Conservation (phyloP, 192 early-diverging fungal species). For the Podila minutissima region DNA sequence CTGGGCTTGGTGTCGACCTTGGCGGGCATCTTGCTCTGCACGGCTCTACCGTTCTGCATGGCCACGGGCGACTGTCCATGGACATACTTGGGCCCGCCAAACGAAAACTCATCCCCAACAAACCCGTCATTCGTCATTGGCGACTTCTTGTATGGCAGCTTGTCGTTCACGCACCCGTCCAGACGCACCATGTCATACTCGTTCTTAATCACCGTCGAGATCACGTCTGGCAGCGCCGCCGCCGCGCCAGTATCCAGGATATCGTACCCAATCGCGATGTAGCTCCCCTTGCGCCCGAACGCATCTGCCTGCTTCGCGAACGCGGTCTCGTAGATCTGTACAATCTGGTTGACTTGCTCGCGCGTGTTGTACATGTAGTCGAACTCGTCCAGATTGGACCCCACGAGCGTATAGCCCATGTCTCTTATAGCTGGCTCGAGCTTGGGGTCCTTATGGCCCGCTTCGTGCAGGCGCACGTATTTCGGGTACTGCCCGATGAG, state of each 20-base stretch:
- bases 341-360: conserved; percentile 54
- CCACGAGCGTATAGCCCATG: conserved; percentile 57
- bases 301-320: conserved; percentile 58
- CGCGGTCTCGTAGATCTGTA: conserved; percentile 46
- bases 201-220: conserved; percentile 50
- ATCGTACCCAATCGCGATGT: conserved; percentile 59
- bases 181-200: conserved; percentile 63
- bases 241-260: conserved; percentile 60
- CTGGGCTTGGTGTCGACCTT: conserved; percentile 8
- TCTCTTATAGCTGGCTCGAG: conserved; percentile 53
- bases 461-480: conserved; percentile 59
- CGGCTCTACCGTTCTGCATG: conserved; percentile 39
- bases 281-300: conserved; percentile 57
- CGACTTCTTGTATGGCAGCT: conserved; percentile 54
- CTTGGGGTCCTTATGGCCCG: conserved; percentile 50
- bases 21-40: conserved; percentile 35
- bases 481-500: conserved; percentile 62
- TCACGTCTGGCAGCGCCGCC: conserved; percentile 54
- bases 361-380: conserved; percentile 59
- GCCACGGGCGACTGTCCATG: conserved; percentile 54
- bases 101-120: conserved; percentile 56
- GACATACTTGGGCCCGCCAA: conserved; percentile 54
- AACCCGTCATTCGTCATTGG: conserved; percentile 44
- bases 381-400: conserved; percentile 58
- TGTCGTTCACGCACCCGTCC: conserved; percentile 64